These are phyloP conservation scores for Eutrema japonicum DNA, from an alignment of 345 rosid genomes.

Conservation along the genomic window DNA sequence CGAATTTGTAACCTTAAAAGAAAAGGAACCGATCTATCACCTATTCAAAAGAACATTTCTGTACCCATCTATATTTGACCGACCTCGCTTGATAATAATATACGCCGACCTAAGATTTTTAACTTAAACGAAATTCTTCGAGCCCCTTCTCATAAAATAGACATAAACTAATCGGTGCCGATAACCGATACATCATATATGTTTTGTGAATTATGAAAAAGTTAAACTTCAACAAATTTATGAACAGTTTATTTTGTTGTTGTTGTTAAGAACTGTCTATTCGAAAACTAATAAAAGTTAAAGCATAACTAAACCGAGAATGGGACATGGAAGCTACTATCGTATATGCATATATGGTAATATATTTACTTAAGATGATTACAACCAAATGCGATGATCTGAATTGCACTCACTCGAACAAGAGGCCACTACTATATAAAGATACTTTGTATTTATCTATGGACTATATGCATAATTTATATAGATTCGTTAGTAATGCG, in stretches of 20 bases:
- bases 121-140: too few relatives aligned
- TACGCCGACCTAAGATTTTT: too few relatives aligned
- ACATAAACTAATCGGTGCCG: too few relatives aligned
- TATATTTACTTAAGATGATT: neutral
- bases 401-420: slow-evolving; percentile 26
- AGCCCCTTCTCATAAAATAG: too few relatives aligned
- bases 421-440: slow-evolving; percentile 17
- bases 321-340: neutral
- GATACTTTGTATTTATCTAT: neutral
- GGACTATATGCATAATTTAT: slow-evolving; percentile 6
- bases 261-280: neutral
- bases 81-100: too few relatives aligned
- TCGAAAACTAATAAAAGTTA: neutral
- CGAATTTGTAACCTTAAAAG: too few relatives aligned
- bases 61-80: too few relatives aligned
- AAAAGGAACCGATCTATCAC: too few relatives aligned
- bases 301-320: neutral
- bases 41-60: too few relatives aligned
- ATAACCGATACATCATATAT: too few relatives aligned
- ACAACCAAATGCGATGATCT: slow-evolving; percentile 10
- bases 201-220: neutral
- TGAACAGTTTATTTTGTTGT: neutral
- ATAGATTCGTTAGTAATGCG: slow-evolving; percentile 32
- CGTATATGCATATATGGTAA: neutral
- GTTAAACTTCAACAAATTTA: neutral